Percentiles rank a stretch among this genome's conserved stretches.
phyloP scores from a whole-genome alignment of 768 basidiomycete genomes.

The Kwoniella heveanensis region DNA sequence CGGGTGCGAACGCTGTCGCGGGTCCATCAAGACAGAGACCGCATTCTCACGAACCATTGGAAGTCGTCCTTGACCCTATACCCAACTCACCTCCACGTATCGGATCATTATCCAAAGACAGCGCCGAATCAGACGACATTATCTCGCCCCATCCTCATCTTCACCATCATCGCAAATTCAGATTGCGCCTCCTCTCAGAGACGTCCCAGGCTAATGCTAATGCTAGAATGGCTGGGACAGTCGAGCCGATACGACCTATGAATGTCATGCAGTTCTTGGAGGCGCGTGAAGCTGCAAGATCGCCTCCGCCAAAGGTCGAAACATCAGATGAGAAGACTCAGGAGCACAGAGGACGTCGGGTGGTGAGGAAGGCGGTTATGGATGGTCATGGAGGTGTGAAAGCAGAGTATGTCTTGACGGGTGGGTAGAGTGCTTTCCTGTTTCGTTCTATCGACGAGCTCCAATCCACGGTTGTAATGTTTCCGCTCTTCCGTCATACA shows the following conservation, averaged over 20 bases:
- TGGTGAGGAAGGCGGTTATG: slow-evolving; percentile 28
- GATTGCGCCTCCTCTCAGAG: slow-evolving; percentile 36
- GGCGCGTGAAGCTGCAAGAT: slow-evolving; percentile 14
- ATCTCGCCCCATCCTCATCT: background rate
- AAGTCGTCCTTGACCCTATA: slow-evolving; percentile 36
- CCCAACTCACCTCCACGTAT: background rate
- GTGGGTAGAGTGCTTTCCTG: slow-evolving; percentile 48
- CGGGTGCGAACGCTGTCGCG: background rate
- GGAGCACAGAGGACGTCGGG: slow-evolving; percentile 23
- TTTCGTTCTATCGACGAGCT: no score
- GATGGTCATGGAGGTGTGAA: slow-evolving; percentile 46
- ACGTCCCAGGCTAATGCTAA: background rate
- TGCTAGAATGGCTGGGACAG: background rate
- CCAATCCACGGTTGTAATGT: no score
- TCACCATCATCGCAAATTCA: slow-evolving; percentile 39
- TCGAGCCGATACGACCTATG: slow-evolving; percentile 25
- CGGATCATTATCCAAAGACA: slow-evolving; percentile 4
- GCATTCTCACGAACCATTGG: slow-evolving; percentile 13
- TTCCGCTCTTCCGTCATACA: no score
- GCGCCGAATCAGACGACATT: background rate
- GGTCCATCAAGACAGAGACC: background rate
- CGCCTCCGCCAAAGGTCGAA: slow-evolving; percentile 3
- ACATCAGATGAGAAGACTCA: slow-evolving; percentile 9
- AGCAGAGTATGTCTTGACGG: slow-evolving; percentile 58
- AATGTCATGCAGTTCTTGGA: slow-evolving; percentile 33